Evolutionary conservation across 2,329 filamentous ascomycete species (phyloP).

Genomic region (Pseudocercospora eumusae): DNA sequence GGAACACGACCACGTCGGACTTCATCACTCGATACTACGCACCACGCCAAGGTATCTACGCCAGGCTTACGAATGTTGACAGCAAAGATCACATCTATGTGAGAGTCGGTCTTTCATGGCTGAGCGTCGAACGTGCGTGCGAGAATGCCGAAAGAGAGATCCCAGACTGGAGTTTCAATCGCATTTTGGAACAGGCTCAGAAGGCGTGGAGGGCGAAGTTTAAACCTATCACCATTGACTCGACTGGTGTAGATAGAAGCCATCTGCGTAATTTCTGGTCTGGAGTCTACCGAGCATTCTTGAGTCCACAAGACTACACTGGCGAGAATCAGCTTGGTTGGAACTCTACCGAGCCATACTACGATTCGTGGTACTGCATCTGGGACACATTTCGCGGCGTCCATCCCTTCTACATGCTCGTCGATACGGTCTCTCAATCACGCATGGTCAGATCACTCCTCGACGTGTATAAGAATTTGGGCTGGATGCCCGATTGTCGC

Average conservation of each 20-base stretch:
- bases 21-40: conserved; percentile 38
- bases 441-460: conserved; percentile 69
- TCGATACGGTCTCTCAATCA: conserved; percentile 64
- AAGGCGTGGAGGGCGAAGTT: conserved; percentile 45
- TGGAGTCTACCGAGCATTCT: conserved; percentile 47
- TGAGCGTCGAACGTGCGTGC: conserved; percentile 66
- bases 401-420: conserved; percentile 67
- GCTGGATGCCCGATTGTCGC: conserved; percentile 72
- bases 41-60: conserved; percentile 31
- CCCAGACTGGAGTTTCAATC: conserved; percentile 63
- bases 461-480: conserved; percentile 68
- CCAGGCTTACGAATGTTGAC: conserved; percentile 37
- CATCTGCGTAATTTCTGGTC: conserved; percentile 47
- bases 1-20: conserved; percentile 28
- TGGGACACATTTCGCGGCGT: conserved; percentile 51
- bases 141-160: conserved; percentile 67
- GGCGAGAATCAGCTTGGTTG: conserved; percentile 48
- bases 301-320: conserved; percentile 50
- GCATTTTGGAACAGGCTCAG: conserved; percentile 46
- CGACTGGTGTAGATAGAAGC: conserved; percentile 39
- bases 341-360: conserved; percentile 48
- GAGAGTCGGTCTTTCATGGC: conserved; percentile 68
- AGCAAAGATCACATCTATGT: conserved; percentile 56
- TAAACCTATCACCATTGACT: conserved; percentile 41
- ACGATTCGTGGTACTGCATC: conserved; percentile 59